phyloP scores from a whole-genome alignment of 495 filamentous ascomycete species.

The Hamigera avellanea region DNA sequence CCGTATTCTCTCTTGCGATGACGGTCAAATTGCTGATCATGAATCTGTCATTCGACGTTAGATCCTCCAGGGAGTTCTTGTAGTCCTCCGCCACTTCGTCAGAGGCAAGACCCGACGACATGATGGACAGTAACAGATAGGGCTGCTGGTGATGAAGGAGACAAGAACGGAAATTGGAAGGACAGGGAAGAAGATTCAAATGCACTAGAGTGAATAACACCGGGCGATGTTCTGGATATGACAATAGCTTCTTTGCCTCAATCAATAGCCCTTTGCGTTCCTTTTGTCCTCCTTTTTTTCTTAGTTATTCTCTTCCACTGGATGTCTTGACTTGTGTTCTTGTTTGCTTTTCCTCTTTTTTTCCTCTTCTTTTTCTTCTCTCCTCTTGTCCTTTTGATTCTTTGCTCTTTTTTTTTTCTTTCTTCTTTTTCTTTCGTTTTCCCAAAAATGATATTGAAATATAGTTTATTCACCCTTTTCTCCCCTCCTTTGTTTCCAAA shows the following conservation, averaged over 20 bases:
- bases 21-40: constrained; percentile 93
- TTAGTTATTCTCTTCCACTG: no score
- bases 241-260: not conserved
- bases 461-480: constrained; percentile 2
- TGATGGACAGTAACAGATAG: constrained; percentile 33
- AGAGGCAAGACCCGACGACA: constrained; percentile 61
- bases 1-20: constrained; percentile 92
- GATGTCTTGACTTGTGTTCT: no score
- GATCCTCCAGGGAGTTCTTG: constrained; percentile 80
- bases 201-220: no score
- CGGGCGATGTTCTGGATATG: not conserved
- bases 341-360: constrained; percentile 3
- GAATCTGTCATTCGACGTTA: constrained; percentile 75
- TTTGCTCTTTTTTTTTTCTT: constrained; percentile 6
- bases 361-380: constrained; percentile 2
- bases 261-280: not conserved
- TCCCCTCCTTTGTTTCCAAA: constrained; percentile 16
- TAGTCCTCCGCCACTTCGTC: constrained; percentile 94
- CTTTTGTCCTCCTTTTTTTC: no score
- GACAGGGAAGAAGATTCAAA: not conserved
- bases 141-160: constrained; percentile 5
- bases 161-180: constrained; percentile 3
- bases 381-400: constrained; percentile 5
- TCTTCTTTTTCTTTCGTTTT: constrained; percentile 9
- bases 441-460: constrained; percentile 4